Evolutionary conservation across 78 protist species (phyloP), one percentile per base, ranked within the genome.

Genomic region (Chrysochromulina tobinii): DNA sequence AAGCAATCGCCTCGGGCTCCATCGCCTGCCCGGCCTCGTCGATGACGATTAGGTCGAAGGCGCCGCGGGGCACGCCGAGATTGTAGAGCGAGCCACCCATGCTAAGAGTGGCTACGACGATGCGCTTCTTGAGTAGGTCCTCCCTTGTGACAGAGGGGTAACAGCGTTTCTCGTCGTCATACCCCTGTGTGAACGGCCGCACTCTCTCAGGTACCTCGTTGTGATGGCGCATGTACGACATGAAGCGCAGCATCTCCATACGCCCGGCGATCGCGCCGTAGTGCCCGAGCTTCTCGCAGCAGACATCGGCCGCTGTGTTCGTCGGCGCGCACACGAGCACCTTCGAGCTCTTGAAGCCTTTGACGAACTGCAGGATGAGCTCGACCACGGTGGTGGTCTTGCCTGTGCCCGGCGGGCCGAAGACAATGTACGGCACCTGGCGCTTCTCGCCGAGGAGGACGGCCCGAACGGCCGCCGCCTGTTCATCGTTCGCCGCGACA

Each of bases 1-100:
- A 17, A 3, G 86, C 81, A 8, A 64, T 25, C 77, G 68, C 58
- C 81, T 93, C 94, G 51, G 92, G 90, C 57, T 93, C 94, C 25
- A 1, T 0, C 38, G 92, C 92, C 1, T 88, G 89, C 11, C 94
- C 94, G 5, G 90, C 66, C 90, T 93, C 94, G 66, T 93, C 94
- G 25, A 93, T 15, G 61, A 84, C 20, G 83, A 93, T 38, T 38
- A 64, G 27, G 51, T 61, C 89, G 67, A 90, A 90, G 83, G 50
- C 67, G 48, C 89, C 89, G 8, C 85, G 68, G 14, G 12, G 12
- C 54, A 81, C 64, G 68, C 83, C 89, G 15, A n/a, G 8, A 84
- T 20, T 21, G 61, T 7, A 3, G 3, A 90, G 89, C 79, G 21
- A 50, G 6, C 51, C 89, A 2, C 73, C 75, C 9, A 72, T 84